Evolutionary conservation across 1,284 basidiomycete species (phyloP).

Genomic region (Cryptococcus deneoformans): DNA sequence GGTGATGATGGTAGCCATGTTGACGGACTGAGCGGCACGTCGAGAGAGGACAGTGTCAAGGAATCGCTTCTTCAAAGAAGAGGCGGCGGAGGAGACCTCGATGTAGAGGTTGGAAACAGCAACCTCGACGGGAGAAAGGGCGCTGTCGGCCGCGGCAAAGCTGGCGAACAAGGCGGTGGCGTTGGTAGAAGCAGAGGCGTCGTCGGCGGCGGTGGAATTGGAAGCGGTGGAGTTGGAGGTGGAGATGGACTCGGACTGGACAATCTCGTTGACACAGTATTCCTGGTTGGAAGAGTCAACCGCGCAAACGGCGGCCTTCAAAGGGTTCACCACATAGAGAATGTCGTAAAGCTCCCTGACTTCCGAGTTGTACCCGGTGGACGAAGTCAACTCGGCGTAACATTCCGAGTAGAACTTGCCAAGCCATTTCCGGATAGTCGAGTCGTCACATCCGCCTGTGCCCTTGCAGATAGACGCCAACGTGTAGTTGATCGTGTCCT

Average conservation of each 20-base stretch:
- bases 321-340: constrained; percentile 66
- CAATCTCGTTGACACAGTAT: constrained; percentile 61
- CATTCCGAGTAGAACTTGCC: constrained; percentile 68
- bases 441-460: constrained; percentile 57
- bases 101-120: constrained; percentile 45
- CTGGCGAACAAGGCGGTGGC: constrained; percentile 18
- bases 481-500: constrained; percentile 55
- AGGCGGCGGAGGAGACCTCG: constrained; percentile 21
- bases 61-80: constrained; percentile 28
- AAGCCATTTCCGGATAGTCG: constrained; percentile 61
- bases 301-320: constrained; percentile 66
- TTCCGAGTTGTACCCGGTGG: constrained; percentile 48
- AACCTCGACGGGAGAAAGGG: constrained; percentile 26
- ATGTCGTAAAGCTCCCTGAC: constrained; percentile 71
- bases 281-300: constrained; percentile 62
- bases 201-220: constrained; percentile 21
- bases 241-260: constrained; percentile 27
- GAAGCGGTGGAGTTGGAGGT: constrained; percentile 19
- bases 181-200: constrained; percentile 12
- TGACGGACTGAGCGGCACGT: constrained; percentile 24
- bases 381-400: constrained; percentile 60
- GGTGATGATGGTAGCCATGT: constrained; percentile 45
- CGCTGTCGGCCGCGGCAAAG: constrained; percentile 12
- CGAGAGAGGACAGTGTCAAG: constrained; percentile 21
- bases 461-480: constrained; percentile 62